These are phyloP conservation scores for Candida pseudofarinosa DNA, from an alignment of 805 yeast species.

Conservation along the genomic window DNA sequence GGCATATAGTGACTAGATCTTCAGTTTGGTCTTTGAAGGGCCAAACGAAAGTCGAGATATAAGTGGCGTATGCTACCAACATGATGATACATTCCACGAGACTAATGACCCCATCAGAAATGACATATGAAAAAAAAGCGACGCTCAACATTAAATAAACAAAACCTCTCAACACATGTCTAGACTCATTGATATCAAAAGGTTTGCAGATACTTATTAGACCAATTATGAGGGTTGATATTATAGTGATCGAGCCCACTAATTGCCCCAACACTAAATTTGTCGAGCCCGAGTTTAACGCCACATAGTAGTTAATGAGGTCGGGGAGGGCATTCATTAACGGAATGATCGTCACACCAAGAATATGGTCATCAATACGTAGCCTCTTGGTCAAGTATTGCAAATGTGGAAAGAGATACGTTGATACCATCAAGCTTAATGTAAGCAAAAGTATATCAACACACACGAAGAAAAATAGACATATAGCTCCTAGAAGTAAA, in stretches of 20 bases:
- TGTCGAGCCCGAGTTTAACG: conserved; percentile 22
- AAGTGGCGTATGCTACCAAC: conserved; percentile 19
- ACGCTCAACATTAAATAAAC: conserved; percentile 26
- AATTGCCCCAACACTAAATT: conserved; percentile 37
- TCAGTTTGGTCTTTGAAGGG: not conserved
- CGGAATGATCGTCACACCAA: conserved; percentile 33
- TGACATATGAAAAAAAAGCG: conserved; percentile 21
- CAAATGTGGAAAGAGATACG: conserved; percentile 28
- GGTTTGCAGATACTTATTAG: conserved; percentile 23
- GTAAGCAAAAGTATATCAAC: conserved; percentile 17
- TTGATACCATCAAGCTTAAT: conserved; percentile 32
- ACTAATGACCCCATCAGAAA: conserved; percentile 34
- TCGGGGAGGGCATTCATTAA: conserved; percentile 36
- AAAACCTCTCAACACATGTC: conserved; percentile 21
- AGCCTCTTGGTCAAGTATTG: conserved; percentile 21
- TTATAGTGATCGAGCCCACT: conserved; percentile 31
- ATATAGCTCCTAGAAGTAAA: conserved; percentile 6
- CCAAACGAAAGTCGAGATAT: conserved; percentile 10
- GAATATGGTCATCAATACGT: conserved; percentile 23
- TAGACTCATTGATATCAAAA: conserved; percentile 16
- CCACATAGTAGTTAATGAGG: conserved; percentile 30
- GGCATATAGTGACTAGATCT: not conserved
- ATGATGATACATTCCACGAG: conserved; percentile 24
- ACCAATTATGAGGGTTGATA: conserved; percentile 33
- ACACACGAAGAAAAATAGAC: conserved; percentile 10